Evolutionary conservation across 2,329 filamentous ascomycete species (phyloP).

Genomic region (Periconia macrospinosa): DNA sequence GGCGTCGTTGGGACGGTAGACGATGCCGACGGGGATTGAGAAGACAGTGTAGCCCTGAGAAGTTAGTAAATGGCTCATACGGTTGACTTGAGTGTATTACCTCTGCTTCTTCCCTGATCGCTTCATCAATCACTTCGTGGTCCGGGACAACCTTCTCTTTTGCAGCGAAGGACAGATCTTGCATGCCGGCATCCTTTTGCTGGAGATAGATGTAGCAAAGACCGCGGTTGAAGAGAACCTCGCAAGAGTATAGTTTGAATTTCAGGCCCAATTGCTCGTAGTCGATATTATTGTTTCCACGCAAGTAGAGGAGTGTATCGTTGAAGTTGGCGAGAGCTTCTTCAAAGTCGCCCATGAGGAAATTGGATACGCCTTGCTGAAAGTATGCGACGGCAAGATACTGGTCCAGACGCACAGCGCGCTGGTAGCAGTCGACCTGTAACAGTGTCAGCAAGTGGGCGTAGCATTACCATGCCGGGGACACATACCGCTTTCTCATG

Average conservation of each 20-base stretch:
- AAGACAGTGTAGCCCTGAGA: conserved; percentile 93
- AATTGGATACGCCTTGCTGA: conserved; percentile 97
- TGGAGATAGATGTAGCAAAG: conserved; percentile 97
- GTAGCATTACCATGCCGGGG: background rate
- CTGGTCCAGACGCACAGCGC: conserved; percentile 85
- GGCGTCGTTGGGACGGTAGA: conserved; percentile 94
- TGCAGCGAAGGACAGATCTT: conserved; percentile 85
- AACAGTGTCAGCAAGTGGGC: conserved; percentile 20
- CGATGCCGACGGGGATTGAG: conserved; percentile 92
- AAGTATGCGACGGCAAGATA: conserved; percentile 98
- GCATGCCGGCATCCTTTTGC: conserved; percentile 85
- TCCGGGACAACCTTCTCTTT: conserved; percentile 97
- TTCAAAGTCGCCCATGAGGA: conserved; percentile 94
- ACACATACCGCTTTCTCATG: conserved; percentile 86
- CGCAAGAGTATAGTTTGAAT: conserved; percentile 96
- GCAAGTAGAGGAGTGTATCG: conserved; percentile 89
- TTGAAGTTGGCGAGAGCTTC: conserved; percentile 98
- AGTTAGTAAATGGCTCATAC: conserved; percentile 27
- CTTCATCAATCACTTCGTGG: conserved; percentile 97
- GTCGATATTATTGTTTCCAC: conserved; percentile 96
- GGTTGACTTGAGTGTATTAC: conserved; percentile 48
- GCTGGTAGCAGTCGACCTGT: conserved; percentile 92
- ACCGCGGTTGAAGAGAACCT: conserved; percentile 95
- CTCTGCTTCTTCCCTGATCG: conserved; percentile 89
- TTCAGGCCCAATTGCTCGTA: conserved; percentile 94